These are phyloP conservation scores for Lachancea waltii DNA, from an alignment of 805 yeast genomes.

Conservation along the genomic window DNA sequence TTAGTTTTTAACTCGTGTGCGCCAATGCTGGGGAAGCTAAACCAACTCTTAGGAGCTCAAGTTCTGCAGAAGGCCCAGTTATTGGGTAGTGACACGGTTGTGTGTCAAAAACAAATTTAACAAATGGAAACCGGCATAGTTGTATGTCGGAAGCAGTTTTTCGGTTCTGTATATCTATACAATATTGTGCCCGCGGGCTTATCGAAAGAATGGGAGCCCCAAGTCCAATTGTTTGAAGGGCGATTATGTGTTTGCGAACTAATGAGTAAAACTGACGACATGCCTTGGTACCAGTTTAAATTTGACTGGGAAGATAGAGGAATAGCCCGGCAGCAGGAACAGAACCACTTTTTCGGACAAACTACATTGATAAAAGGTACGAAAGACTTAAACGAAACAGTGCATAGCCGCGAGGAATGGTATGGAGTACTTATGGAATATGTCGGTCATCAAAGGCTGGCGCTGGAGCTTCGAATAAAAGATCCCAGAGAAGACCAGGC, in stretches of 20 bases:
- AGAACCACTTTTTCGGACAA: conserved; percentile 15
- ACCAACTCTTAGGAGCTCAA: no score
- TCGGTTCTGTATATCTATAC: conserved; percentile 13
- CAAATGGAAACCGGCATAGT: conserved; percentile 1
- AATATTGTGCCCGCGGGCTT: conserved; percentile 19
- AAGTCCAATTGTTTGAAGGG: conserved; percentile 18
- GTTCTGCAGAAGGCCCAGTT: no score
- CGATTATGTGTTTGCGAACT: conserved; percentile 17
- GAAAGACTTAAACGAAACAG: conserved; percentile 13
- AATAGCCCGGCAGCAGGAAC: conserved; percentile 1
- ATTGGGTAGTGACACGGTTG: no score
- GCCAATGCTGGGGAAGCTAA: no score
- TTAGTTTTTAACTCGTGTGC: no score
- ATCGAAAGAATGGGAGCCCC: conserved; percentile 12
- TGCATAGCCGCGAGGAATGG: conserved; percentile 14
- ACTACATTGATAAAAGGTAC: conserved; percentile 19
- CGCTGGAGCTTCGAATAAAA: conserved; percentile 18
- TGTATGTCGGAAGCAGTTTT: conserved; percentile 11
- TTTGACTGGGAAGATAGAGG: conserved; percentile 13
- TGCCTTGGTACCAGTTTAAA: conserved; percentile 17
- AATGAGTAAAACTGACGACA: conserved; percentile 8
- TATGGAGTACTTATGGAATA: conserved; percentile 19
- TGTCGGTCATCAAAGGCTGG: conserved; percentile 12
- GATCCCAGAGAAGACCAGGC: conserved; percentile 15
- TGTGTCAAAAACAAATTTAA: no score